These are phyloP conservation scores for Zanthoxylum bungeanum DNA, from an alignment of 345 rosid species.

Conservation along the genomic window DNA sequence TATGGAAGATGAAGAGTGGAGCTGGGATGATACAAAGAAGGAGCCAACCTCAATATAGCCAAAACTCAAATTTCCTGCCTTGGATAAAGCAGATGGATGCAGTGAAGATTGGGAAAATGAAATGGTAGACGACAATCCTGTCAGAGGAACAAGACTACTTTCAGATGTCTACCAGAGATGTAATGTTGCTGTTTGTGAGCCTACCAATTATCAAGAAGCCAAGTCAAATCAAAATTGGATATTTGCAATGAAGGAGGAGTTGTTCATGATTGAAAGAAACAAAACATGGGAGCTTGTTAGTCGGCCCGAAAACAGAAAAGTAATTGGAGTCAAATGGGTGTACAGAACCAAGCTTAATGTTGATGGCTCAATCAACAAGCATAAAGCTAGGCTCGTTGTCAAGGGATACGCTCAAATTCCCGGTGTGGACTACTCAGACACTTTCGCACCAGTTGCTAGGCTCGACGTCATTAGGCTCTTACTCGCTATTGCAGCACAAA, in stretches of 20 bases:
- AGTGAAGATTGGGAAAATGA: neutral
- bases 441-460: too few relatives aligned
- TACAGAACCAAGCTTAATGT: neutral
- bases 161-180: conserved; percentile 8
- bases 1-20: conserved; percentile 5
- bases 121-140: neutral
- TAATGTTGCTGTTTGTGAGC: neutral
- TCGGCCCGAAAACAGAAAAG: neutral
- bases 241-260: neutral
- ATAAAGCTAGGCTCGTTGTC: neutral
- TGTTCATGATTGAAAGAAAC: neutral
- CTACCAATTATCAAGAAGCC: neutral
- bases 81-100: neutral
- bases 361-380: neutral
- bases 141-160: neutral
- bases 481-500: too few relatives aligned
- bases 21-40: neutral
- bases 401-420: too few relatives aligned
- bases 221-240: neutral
- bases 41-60: neutral
- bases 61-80: neutral
- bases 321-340: neutral
- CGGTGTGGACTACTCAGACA: too few relatives aligned
- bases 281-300: neutral
- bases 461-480: too few relatives aligned